Percentiles rank a stretch among this genome's conserved stretches.
phyloP scores from a whole-genome alignment of 2,329 filamentous ascomycete species.

The Fusarium floridanum region DNA sequence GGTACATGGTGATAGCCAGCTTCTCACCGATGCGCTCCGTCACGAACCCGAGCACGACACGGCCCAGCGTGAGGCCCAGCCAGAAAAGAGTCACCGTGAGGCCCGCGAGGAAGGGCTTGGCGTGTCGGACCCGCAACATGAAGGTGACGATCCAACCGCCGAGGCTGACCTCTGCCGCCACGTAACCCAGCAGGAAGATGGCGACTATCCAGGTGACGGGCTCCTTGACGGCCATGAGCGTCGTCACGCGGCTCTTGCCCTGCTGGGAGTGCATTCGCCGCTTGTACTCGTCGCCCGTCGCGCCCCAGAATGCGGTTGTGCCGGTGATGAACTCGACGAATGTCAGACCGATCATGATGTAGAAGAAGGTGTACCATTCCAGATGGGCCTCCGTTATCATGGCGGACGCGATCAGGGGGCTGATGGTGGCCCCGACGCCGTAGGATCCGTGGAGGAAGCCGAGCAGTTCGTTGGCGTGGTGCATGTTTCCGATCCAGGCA shows the following conservation, averaged over 20 bases:
- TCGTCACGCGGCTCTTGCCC: conserved; percentile 59
- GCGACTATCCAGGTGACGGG: conserved; percentile 79
- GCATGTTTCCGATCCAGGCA: conserved; percentile 77
- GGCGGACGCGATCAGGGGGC: conserved; percentile 77
- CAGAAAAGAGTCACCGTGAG: conserved; percentile 86
- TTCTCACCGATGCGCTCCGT: conserved; percentile 82
- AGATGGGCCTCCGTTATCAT: conserved; percentile 75
- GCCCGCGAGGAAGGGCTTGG: conserved; percentile 77
- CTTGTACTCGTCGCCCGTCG: conserved; percentile 67
- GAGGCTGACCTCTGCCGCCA: conserved; percentile 81
- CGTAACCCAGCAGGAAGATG: conserved; percentile 81
- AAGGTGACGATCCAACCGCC: conserved; percentile 87
- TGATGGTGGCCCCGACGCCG: conserved; percentile 77
- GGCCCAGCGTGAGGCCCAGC: conserved; percentile 82
- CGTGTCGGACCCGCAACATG: conserved; percentile 83
- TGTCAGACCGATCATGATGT: conserved; percentile 75
- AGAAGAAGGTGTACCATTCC: conserved; percentile 82
- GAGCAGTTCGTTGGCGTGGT: conserved; percentile 78
- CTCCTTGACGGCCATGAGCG: conserved; percentile 58
- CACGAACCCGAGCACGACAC: conserved; percentile 80
- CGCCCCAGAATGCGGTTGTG: conserved; percentile 71
- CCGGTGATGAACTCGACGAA: conserved; percentile 67
- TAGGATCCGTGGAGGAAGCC: conserved; percentile 81
- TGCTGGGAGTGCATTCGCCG: conserved; percentile 46
- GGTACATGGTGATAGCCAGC: conserved; percentile 71